Percentiles rank a stretch among this genome's conserved stretches.
Evolutionary conservation across 2,329 filamentous ascomycete genomes (phyloP).

Genomic region (Simplicillium aogashimaense): DNA sequence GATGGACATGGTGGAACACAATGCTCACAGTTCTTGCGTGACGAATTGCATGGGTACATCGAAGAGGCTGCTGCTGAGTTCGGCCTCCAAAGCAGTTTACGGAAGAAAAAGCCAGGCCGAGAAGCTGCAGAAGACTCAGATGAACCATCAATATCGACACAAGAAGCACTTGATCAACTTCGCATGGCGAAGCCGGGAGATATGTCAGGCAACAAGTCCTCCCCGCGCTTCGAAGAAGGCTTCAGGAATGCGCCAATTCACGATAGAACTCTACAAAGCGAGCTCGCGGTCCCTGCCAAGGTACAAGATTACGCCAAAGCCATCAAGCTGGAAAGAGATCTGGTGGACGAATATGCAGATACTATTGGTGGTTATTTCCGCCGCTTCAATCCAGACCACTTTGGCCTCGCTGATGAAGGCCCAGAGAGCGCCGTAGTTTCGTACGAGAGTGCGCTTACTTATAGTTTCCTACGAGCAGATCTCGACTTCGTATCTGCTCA

Average conservation of each 20-base stretch:
- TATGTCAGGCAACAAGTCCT: slow-evolving; percentile 14
- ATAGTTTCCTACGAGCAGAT: slow-evolving; percentile 89
- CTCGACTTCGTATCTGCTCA: slow-evolving; percentile 90
- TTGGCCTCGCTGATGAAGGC: slow-evolving; percentile 32
- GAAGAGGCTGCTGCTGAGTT: slow-evolving; percentile 72
- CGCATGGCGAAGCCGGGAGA: slow-evolving; percentile 41
- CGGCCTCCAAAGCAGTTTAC: slow-evolving; percentile 66
- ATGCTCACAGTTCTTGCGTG: slow-evolving; percentile 77
- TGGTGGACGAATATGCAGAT: slow-evolving; percentile 70
- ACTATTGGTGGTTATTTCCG: slow-evolving; percentile 91
- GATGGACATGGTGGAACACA: slow-evolving; percentile 89
- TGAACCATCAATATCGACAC: slow-evolving; percentile 18
- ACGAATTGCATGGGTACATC: slow-evolving; percentile 80
- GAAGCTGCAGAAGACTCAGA: slow-evolving; percentile 20
- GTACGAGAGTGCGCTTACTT: slow-evolving; percentile 72
- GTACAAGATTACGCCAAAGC: slow-evolving; percentile 50
- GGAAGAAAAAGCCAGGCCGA: slow-evolving; percentile 27
- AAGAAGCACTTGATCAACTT: slow-evolving; percentile 21
- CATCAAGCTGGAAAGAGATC: slow-evolving; percentile 55
- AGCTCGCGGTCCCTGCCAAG: slow-evolving; percentile 35
- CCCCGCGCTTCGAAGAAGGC: not conserved
- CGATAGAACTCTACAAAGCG: slow-evolving; percentile 24
- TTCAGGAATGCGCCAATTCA: slow-evolving; percentile 25
- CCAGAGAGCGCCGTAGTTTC: slow-evolving; percentile 35
- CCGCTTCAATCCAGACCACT: slow-evolving; percentile 76